Evolutionary conservation across 306 rosid species (phyloP), one percentile per base, ranked within the genome.

Genomic region (Nissolia schottii): DNA sequence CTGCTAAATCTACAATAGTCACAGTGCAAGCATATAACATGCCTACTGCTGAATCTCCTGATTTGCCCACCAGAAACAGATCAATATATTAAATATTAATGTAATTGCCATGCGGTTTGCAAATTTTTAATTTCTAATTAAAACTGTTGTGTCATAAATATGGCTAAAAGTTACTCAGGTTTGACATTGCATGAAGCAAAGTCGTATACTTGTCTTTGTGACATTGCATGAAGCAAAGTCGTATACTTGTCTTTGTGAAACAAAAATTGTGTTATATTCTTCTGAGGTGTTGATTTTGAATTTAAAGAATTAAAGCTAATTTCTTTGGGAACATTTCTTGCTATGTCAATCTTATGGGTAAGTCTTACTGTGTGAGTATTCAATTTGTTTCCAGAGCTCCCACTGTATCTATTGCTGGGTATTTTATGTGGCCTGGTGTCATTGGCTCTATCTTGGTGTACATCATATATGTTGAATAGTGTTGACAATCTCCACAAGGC

Each of bases 341-440:
- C 76, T 62, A 14, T 66, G 62, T 65, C 66, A 76, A 45, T 78
- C 68, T 68, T 64, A 61, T 79, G 62, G 67, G 29, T 54, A 73
- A 38, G 79, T 32, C 58, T 77, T 29, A 34, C 38, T 71, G 28
- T 75, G 61, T 79, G 72, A 71, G 67, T 86, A 55, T 85, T 85
- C 69, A 41, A 73, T 80, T 78, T 81, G 48, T 65, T 87, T 88
- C 84, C 96, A 91, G 98, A 94, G 87, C 96, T 94, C 54, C 97
- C 98, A n/a, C 84, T 94, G 35, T 94, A 94, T 83, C 87, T 89
- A n/a, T 78, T 94, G 84, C 81, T 91, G 81, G 98, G 98, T 61
- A 55, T 87, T 71, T 82, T 94, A 41, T 91, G 97, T 72, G 97
- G 97, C 72, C 67, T 91, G 71, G 96, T 94, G 24, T 94, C 98